A percentile compares a stretch with the other conserved stretches of the same genome.
These are phyloP conservation scores for Camellia sinensis DNA, from an alignment of 148 eudicot species.

Conservation along the genomic window DNA sequence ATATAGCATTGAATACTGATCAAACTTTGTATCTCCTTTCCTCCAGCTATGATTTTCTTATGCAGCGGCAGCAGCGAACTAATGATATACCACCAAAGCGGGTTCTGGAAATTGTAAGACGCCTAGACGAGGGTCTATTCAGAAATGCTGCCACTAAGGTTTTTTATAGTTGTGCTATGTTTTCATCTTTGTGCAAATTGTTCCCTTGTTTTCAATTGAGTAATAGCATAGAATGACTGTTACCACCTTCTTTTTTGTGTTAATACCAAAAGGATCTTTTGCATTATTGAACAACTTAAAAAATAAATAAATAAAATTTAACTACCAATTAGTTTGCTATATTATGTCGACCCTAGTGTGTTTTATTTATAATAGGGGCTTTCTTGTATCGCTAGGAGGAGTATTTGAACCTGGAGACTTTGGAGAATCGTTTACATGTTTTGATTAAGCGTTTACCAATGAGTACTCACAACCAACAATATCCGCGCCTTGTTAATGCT, in stretches of 20 bases:
- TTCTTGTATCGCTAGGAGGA: conserved; percentile 56
- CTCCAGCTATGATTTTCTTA: conserved; percentile 56
- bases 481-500: conserved; percentile 55
- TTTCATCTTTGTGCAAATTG: background rate
- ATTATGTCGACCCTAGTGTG: background rate
- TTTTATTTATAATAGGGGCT: conserved; percentile 16
- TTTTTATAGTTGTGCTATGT: background rate
- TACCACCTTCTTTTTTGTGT: background rate
- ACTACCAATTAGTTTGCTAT: background rate
- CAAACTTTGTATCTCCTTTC: background rate
- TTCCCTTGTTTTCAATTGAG: background rate
- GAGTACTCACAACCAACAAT: conserved; percentile 55
- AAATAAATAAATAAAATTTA: background rate
- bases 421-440: conserved; percentile 62
- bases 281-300: background rate
- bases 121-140: conserved; percentile 75
- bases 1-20: conserved; percentile 3
- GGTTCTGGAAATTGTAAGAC: conserved; percentile 60
- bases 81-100: conserved; percentile 36
- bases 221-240: background rate
- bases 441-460: conserved; percentile 44
- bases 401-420: conserved; percentile 65
- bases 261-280: background rate
- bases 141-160: conserved; percentile 65
- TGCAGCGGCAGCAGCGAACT: conserved; percentile 45